A percentile compares a stretch with the other conserved stretches of the same genome.
Evolutionary conservation across 2,329 filamentous ascomycete species (phyloP).

Genomic region (Cladosporium sp.): DNA sequence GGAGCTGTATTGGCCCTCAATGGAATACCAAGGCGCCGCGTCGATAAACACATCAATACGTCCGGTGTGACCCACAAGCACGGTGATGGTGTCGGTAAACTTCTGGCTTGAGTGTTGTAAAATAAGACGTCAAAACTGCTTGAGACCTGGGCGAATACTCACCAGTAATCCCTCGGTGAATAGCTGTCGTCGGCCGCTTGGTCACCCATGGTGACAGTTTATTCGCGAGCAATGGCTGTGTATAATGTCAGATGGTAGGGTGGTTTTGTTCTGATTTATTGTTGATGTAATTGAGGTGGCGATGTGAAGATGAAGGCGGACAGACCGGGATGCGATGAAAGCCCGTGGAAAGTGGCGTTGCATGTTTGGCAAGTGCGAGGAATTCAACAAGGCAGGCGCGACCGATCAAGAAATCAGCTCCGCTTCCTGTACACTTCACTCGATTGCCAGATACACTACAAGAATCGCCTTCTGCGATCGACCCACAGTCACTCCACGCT

Average conservation of each 20-base stretch:
- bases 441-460: not conserved
- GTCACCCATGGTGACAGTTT: not conserved
- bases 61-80: not conserved
- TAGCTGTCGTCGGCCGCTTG: not conserved
- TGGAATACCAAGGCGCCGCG: not conserved
- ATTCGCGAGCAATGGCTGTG: not conserved
- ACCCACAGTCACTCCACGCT: not conserved
- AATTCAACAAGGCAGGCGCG: not conserved
- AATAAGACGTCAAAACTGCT: not conserved
- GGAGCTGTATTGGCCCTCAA: not conserved
- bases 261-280: accelerated
- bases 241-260: not conserved
- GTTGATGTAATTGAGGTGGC: too few relatives aligned
- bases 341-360: not conserved
- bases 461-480: not conserved
- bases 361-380: not conserved
- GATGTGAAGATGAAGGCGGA: not conserved
- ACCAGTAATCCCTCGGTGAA: not conserved
- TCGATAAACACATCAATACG: not conserved
- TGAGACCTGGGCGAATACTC: not conserved
- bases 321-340: not conserved
- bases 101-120: not conserved
- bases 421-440: not conserved
- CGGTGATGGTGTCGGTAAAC: not conserved
- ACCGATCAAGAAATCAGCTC: not conserved